These are phyloP conservation scores for Yamadazyma triangularis DNA, from an alignment of 1,139 yeast genomes.

Conservation along the genomic window DNA sequence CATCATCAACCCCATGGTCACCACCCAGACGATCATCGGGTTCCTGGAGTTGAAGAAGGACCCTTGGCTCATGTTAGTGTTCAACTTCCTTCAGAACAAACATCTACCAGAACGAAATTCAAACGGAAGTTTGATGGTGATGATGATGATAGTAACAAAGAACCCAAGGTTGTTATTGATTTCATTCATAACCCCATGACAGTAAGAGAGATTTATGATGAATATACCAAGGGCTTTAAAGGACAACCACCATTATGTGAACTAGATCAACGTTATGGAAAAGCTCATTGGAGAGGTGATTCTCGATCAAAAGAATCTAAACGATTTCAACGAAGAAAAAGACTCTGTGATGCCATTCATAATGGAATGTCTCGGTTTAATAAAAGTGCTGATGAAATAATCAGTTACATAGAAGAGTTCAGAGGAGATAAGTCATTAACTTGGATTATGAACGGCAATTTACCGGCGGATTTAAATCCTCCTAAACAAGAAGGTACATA, in stretches of 20 bases:
- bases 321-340: slow-evolving; percentile 42
- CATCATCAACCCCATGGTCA: not conserved
- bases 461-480: slow-evolving; percentile 42
- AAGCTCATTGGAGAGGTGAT: slow-evolving; percentile 47
- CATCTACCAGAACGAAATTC: slow-evolving; percentile 11
- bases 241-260: slow-evolving; percentile 45
- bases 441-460: slow-evolving; percentile 49
- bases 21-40: not conserved
- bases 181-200: slow-evolving; percentile 46
- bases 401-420: slow-evolving; percentile 38
- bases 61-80: slow-evolving; percentile 8
- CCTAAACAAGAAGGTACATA: too few species aligned
- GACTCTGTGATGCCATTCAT: slow-evolving; percentile 43
- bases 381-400: slow-evolving; percentile 41
- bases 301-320: slow-evolving; percentile 45
- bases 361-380: slow-evolving; percentile 39
- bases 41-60: too few species aligned
- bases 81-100: slow-evolving; percentile 11
- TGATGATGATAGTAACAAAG: slow-evolving; percentile 13
- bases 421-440: slow-evolving; percentile 44
- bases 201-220: slow-evolving; percentile 43
- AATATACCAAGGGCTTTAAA: slow-evolving; percentile 42
- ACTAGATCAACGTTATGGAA: slow-evolving; percentile 42
- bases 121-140: slow-evolving; percentile 10
- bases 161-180: slow-evolving; percentile 35